Percentiles rank a stretch among this genome's conserved stretches.
Conservation (phyloP, 345 rosid species). For the Hypericum androsaemum region DNA sequence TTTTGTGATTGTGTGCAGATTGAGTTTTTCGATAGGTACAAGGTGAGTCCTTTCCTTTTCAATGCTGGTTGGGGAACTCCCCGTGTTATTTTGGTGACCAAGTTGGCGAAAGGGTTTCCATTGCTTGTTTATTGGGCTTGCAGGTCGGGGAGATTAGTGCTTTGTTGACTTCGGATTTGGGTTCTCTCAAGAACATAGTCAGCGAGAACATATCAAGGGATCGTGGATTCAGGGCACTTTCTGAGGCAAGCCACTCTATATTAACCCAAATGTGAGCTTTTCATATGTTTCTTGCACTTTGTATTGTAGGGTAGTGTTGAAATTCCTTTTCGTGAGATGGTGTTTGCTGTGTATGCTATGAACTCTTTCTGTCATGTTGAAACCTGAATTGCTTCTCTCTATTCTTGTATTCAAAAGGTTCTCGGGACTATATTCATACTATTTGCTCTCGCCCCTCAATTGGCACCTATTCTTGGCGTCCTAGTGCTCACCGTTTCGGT, state of each 20-base stretch:
- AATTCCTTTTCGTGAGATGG: background rate
- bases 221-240: constrained; percentile 95
- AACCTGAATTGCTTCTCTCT: constrained; percentile 10
- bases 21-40: constrained; percentile 82
- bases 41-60: constrained; percentile 30
- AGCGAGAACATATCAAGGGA: constrained; percentile 89
- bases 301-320: constrained; percentile 13
- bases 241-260: constrained; percentile 90
- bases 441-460: constrained; percentile 71
- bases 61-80: background rate
- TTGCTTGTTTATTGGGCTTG: constrained; percentile 4
- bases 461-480: constrained; percentile 78
- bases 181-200: constrained; percentile 63
- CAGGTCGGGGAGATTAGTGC: constrained; percentile 90
- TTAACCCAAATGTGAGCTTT: constrained; percentile 50
- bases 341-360: background rate
- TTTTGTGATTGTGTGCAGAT: constrained; percentile 33
- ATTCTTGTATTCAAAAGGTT: constrained; percentile 37
- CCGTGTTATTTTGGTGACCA: no score
- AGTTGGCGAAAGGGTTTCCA: background rate
- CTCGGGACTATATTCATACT: constrained; percentile 72
- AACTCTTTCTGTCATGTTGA: background rate
- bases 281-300: constrained; percentile 19
- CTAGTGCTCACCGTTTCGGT: constrained; percentile 65
- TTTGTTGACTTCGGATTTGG: constrained; percentile 83